These are phyloP conservation scores for Coprinellus micaceus DNA, from an alignment of 768 basidiomycete genomes.

Conservation along the genomic window DNA sequence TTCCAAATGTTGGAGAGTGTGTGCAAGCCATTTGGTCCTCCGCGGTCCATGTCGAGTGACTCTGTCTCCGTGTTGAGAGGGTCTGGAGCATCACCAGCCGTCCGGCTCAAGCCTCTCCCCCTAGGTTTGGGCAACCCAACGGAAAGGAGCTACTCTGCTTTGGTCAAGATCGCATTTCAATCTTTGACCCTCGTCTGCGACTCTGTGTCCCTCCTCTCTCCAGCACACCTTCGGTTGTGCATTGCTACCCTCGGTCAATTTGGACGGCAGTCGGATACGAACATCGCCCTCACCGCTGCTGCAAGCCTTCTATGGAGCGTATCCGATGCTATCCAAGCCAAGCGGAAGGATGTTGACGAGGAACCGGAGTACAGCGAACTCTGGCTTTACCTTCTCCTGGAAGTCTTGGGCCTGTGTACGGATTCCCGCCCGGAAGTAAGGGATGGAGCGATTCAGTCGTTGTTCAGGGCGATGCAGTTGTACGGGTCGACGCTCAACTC, in stretches of 20 bases:
- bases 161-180: constrained; percentile 92
- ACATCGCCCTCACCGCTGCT: constrained; percentile 91
- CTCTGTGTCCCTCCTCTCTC: constrained; percentile 76
- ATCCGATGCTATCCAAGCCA: constrained; percentile 89
- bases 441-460: constrained; percentile 89
- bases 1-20: constrained; percentile 91
- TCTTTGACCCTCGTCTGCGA: constrained; percentile 94
- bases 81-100: constrained; percentile 33
- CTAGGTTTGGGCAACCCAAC: constrained; percentile 53
- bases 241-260: constrained; percentile 90
- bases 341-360: constrained; percentile 59
- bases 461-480: constrained; percentile 90
- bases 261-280: constrained; percentile 90
- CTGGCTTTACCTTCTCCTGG: constrained; percentile 91
- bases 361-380: constrained; percentile 75
- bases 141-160: constrained; percentile 66
- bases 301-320: constrained; percentile 94
- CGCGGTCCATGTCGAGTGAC: constrained; percentile 36
- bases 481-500: constrained; percentile 84
- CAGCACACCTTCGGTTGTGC: constrained; percentile 79
- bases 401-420: constrained; percentile 77
- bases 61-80: constrained; percentile 36
- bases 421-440: constrained; percentile 86
- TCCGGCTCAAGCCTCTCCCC: constrained; percentile 37
- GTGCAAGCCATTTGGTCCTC: constrained; percentile 45